Base-by-base conservation (phyloP, 441 rosid genomes). In the Adansonia madagascariensis region DNA sequence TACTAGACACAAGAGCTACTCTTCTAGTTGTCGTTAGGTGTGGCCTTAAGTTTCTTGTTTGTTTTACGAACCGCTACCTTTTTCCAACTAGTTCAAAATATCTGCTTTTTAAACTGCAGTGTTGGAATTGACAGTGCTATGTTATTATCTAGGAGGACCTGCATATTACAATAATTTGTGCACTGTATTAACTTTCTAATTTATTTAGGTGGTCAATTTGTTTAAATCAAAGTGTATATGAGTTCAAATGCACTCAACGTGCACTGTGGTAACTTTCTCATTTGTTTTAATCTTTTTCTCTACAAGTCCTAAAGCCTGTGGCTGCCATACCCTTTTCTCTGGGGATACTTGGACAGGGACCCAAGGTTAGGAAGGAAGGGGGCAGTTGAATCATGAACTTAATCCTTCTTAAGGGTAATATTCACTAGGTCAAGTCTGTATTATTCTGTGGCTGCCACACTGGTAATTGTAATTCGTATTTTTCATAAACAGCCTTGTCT, bases 391-490 rank as follows among this genome's bases (percentile, higher is more conserved):
- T 43, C 15, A 41, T 65, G 11, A 17, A 17, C 27, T 62, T 43
- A 17, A 41, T 39, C 24, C 12, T 12, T 62, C n/a, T 65, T 1
- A 6, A 18, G 31, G 41, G 27, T 41, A 41, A n/a, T 9, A 67
- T 46, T 46, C 9, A 6, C 39, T 47, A 46, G 41, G 56, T 14
- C 17, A 20, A 50, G 12, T 52, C 15, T 50, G 22, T 70, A 46
- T 70, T 50, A n/a, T 50, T 49, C 61, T 15, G 43, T 62, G 52
- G 61, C 71, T 62, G 70, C 46, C 18, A n/a, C 46, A 24, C 50
- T 75, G 17, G 47, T 31, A 75, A 64, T 65, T 52, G 8, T 35
- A 50, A 15, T 49, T 12, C 4, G 1, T n/a, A 35, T 64, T 64
- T 6, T 24, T 35, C 18, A 3, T 46, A 0, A 27, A 27, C 31